Conservation (phyloP, 2,329 filamentous ascomycete species). For the Biscogniauxia mediterranea region DNA sequence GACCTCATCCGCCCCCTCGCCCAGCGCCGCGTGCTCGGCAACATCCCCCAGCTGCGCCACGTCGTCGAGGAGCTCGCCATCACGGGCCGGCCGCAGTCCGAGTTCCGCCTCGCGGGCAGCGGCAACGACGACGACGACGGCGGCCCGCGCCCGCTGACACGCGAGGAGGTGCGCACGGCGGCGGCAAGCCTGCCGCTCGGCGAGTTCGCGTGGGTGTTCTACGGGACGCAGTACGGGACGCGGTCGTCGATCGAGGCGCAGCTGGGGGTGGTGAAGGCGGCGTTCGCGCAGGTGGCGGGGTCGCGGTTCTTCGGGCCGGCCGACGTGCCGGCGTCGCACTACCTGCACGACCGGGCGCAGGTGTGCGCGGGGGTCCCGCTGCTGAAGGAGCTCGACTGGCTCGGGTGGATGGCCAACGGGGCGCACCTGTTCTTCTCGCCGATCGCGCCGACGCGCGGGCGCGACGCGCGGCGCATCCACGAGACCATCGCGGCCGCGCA, state of each 20-base stretch:
- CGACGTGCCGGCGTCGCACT: slow-evolving; percentile 38
- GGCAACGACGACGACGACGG: slow-evolving; percentile 15
- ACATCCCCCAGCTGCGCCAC: slow-evolving; percentile 46
- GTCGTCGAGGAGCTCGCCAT: slow-evolving; percentile 45
- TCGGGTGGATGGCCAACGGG: slow-evolving; percentile 52
- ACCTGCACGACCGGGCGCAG: slow-evolving; percentile 36
- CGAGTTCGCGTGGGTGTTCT: slow-evolving; percentile 48
- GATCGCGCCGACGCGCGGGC: slow-evolving; percentile 47
- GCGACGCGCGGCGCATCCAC: slow-evolving; percentile 46
- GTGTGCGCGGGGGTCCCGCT: slow-evolving; percentile 36
- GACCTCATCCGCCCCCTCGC: slow-evolving; percentile 18
- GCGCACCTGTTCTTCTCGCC: slow-evolving; percentile 52
- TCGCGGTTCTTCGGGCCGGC: slow-evolving; percentile 42
- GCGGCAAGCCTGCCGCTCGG: slow-evolving; percentile 40
- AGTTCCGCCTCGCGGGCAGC: slow-evolving; percentile 20
- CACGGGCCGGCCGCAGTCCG: slow-evolving; percentile 37
- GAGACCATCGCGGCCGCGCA: slow-evolving; percentile 36
- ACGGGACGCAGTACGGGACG: slow-evolving; percentile 44
- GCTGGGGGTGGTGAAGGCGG: slow-evolving; percentile 40
- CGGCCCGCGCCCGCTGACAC: slow-evolving; percentile 31
- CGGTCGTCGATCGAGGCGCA: slow-evolving; percentile 31
- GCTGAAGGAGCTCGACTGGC: slow-evolving; percentile 39
- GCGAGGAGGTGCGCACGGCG: slow-evolving; percentile 30
- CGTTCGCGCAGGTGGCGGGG: slow-evolving; percentile 42
- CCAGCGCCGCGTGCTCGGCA: slow-evolving; percentile 44